These are phyloP conservation scores for Leccinum subrobustum DNA, from an alignment of 1,284 basidiomycete species.

Conservation along the genomic window DNA sequence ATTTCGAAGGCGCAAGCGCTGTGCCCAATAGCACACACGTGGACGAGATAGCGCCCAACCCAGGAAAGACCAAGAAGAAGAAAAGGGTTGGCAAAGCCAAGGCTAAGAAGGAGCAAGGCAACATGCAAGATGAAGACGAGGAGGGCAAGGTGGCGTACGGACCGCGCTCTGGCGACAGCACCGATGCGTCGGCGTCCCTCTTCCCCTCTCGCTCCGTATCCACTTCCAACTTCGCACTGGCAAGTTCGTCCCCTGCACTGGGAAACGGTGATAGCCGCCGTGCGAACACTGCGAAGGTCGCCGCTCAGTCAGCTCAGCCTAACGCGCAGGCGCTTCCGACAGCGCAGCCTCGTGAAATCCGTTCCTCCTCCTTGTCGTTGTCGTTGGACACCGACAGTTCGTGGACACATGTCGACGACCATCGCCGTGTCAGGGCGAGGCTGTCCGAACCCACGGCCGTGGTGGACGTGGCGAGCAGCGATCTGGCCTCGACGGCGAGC, in stretches of 20 bases:
- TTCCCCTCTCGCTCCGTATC: neutral
- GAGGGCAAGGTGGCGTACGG: neutral
- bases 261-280: neutral
- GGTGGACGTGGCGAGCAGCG: constrained; percentile 46
- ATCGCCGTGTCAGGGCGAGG: constrained; percentile 16
- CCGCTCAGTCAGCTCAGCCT: neutral
- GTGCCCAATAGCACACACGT: neutral
- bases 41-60: constrained; percentile 34
- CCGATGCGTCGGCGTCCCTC: constrained; percentile 15
- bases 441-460: constrained; percentile 15
- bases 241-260: constrained; percentile 2
- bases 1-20: constrained; percentile 7
- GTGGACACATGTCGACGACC: constrained; percentile 50
- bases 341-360: constrained; percentile 7
- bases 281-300: neutral
- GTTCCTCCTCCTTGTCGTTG: constrained; percentile 8
- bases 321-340: neutral
- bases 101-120: constrained; percentile 36
- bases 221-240: neutral
- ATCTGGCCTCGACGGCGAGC: constrained; percentile 53
- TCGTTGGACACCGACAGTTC: constrained; percentile 41
- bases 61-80: constrained; percentile 45
- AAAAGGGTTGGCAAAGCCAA: constrained; percentile 27
- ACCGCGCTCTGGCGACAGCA: constrained; percentile 15
- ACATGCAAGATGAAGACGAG: constrained; percentile 14